A percentile compares a stretch with the other conserved stretches of the same genome.
Evolutionary conservation across 306 rosid species (phyloP).

Genomic region (Calophaca sinica): DNA sequence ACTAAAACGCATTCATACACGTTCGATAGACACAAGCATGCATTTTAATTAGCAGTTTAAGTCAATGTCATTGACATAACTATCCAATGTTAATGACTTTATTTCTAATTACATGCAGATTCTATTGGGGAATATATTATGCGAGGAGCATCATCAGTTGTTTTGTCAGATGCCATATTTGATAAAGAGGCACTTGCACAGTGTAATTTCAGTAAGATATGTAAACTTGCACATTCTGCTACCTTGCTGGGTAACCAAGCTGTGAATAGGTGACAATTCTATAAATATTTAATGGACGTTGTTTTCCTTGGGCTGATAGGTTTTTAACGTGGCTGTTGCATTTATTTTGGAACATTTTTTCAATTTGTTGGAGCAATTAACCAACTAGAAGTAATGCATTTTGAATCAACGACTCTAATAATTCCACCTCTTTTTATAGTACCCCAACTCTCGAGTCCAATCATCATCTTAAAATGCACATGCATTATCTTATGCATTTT

Average conservation of each 20-base stretch:
- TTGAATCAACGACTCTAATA: not conserved
- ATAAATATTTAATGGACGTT: conserved; percentile 18
- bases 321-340: not conserved
- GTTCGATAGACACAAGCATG: not conserved
- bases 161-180: conserved; percentile 90
- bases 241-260: conserved; percentile 66
- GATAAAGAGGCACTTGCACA: conserved; percentile 66
- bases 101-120: conserved; percentile 55
- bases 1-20: too few relatives aligned
- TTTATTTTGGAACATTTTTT: not conserved
- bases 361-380: conserved; percentile 12
- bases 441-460: not conserved
- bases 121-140: conserved; percentile 68
- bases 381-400: not conserved
- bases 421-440: not conserved
- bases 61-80: not conserved
- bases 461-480: not conserved
- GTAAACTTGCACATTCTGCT: conserved; percentile 71
- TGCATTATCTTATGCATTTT: not conserved
- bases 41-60: conserved; percentile 15
- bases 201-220: conserved; percentile 61
- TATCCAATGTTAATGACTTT: conserved; percentile 17
- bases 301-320: not conserved
- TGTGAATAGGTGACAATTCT: conserved; percentile 52
- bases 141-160: conserved; percentile 80